A percentile compares a stretch with the other conserved stretches of the same genome.
phyloP scores from a whole-genome alignment of 192 early-diverging fungal species.

The Coemansia sp. region DNA sequence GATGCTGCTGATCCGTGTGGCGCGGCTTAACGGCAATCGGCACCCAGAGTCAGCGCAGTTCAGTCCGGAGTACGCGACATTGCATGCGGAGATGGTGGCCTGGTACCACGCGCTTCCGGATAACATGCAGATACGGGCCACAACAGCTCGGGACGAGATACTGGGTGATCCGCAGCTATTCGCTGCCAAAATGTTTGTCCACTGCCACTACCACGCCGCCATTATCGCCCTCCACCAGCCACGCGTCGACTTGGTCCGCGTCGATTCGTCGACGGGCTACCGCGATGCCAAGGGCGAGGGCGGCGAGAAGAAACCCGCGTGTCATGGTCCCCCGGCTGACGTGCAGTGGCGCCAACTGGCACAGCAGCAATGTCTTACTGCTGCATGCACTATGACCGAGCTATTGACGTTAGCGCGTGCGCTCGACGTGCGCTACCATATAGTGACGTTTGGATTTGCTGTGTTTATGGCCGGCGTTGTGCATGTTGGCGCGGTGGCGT shows the following conservation, averaged over 20 bases:
- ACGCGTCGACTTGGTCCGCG: conserved; percentile 52
- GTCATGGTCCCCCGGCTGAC: not conserved
- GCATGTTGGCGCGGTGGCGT: conserved; percentile 50
- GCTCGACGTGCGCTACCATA: conserved; percentile 54
- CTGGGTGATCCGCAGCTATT: conserved; percentile 33
- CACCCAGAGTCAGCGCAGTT: conserved; percentile 57
- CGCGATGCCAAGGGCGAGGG: not conserved
- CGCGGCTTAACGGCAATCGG: conserved; percentile 54
- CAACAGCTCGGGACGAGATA: conserved; percentile 33
- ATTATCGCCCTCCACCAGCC: conserved; percentile 57
- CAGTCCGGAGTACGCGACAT: conserved; percentile 46
- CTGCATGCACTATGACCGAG: conserved; percentile 56
- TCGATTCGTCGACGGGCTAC: conserved; percentile 19
- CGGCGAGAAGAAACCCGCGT: not conserved
- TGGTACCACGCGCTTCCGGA: conserved; percentile 53
- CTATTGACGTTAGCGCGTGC: conserved; percentile 30
- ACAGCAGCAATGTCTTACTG: conserved; percentile 54
- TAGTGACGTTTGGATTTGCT: conserved; percentile 53
- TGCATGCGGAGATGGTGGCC: conserved; percentile 53
- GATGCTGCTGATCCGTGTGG: conserved; percentile 50
- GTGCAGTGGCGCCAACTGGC: conserved; percentile 52
- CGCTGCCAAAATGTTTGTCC: conserved; percentile 55
- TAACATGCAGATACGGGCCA: conserved; percentile 38
- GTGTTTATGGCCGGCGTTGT: conserved; percentile 58
- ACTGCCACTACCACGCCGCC: conserved; percentile 55